phyloP scores from a whole-genome alignment of 208 protist species.

The Acanthamoeba triangularis region DNA sequence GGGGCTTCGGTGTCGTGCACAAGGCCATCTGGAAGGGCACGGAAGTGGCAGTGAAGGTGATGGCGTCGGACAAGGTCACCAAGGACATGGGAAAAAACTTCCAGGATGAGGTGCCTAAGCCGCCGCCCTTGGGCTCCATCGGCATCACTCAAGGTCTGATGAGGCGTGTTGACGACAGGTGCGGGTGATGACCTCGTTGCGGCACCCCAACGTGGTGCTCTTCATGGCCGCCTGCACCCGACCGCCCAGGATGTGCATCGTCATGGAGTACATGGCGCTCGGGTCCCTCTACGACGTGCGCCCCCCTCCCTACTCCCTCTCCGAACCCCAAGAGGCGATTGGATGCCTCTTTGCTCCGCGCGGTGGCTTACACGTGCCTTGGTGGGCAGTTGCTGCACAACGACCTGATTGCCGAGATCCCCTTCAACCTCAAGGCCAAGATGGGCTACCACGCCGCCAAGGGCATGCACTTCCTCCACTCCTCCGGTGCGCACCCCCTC shows the following conservation, averaged over 20 bases:
- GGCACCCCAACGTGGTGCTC: slow-evolving; percentile 84
- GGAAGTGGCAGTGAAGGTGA: background rate
- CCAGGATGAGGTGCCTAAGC: background rate
- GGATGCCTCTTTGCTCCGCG: no score
- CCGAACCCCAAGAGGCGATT: no score
- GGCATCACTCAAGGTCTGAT: background rate
- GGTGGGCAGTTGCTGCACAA: background rate
- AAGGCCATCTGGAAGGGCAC: background rate
- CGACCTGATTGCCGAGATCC: background rate
- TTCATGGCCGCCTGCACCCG: slow-evolving; percentile 82
- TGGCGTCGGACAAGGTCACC: background rate
- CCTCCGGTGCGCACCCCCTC: background rate
- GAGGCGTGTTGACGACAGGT: slow-evolving; percentile 41
- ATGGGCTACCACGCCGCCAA: background rate
- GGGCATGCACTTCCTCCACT: slow-evolving; percentile 1
- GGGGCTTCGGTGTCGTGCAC: background rate
- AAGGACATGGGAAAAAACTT: background rate
- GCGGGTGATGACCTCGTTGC: slow-evolving; percentile 79
- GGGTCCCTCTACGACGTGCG: slow-evolving; percentile 37
- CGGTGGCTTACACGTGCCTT: no score
- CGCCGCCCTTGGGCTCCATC: no score
- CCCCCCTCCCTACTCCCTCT: no score
- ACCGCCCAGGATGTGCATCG: background rate
- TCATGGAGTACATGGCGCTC: slow-evolving; percentile 13
- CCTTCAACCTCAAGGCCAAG: background rate